Conservation (phyloP, 2,329 filamentous ascomycete genomes). For the Aureobasidium uvarum region DNA sequence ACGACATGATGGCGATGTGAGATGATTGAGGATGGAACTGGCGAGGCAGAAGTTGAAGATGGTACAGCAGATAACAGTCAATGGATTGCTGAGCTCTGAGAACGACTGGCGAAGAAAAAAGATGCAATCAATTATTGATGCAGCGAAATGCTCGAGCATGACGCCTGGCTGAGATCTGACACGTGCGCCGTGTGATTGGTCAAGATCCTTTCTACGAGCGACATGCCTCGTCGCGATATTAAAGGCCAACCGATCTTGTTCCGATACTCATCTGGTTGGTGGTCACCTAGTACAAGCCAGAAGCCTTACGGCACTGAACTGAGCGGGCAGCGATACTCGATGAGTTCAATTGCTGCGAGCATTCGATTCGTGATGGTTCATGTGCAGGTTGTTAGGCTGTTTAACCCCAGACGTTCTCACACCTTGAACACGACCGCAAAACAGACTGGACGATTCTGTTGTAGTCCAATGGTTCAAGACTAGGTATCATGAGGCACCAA, state of each 20-base stretch:
- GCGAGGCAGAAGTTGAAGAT: background rate
- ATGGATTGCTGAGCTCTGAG: slow-evolving; percentile 17
- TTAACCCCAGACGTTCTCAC: slow-evolving; percentile 4
- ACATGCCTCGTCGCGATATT: slow-evolving; percentile 7
- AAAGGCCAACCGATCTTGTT: background rate
- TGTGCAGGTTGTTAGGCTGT: too few relatives aligned
- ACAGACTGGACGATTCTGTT: background rate
- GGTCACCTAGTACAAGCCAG: background rate
- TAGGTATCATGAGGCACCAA: background rate
- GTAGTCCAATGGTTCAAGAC: background rate
- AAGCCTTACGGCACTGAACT: background rate
- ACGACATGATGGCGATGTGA: slow-evolving; percentile 68
- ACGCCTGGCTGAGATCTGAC: background rate
- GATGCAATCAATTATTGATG: slow-evolving; percentile 28
- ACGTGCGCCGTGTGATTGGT: slow-evolving; percentile 25
- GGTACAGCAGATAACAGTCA: background rate
- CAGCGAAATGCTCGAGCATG: slow-evolving; percentile 19
- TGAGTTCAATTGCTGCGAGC: background rate
- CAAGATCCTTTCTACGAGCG: slow-evolving; percentile 9
- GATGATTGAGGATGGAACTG: background rate
- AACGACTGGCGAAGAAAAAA: slow-evolving; percentile 30
- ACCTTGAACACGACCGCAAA: background rate
- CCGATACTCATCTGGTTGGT: background rate
- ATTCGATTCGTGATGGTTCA: background rate
- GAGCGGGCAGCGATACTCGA: background rate